Conservation (phyloP, 2,329 filamentous ascomycete genomes). For the Dothideomycetes sp. region DNA sequence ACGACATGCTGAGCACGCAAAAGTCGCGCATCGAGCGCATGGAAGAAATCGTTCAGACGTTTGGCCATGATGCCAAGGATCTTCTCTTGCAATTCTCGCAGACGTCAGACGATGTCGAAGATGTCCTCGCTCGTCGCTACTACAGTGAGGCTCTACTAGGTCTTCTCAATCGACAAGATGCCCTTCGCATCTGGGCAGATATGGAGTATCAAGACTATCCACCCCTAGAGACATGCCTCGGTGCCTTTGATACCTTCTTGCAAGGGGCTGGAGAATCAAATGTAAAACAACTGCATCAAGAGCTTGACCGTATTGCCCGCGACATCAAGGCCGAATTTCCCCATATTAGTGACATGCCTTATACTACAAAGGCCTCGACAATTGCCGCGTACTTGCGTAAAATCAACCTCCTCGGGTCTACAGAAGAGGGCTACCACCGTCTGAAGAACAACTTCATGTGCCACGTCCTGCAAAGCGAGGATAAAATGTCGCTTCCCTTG, state of each 20-base stretch:
- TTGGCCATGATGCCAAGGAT: conserved; percentile 85
- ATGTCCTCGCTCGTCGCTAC: conserved; percentile 69
- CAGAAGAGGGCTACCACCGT: conserved; percentile 60
- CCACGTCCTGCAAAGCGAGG: conserved; percentile 61
- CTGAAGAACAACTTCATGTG: conserved; percentile 84
- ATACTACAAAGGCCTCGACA: conserved; percentile 55
- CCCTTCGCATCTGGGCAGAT: conserved; percentile 64
- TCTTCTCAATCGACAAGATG: conserved; percentile 69
- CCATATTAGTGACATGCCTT: conserved; percentile 44
- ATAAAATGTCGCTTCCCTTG: conserved; percentile 72
- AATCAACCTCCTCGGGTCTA: conserved; percentile 58
- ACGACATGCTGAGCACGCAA: conserved; percentile 61
- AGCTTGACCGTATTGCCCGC: conserved; percentile 53
- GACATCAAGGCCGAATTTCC: conserved; percentile 44
- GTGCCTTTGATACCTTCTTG: conserved; percentile 83
- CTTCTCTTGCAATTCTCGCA: conserved; percentile 58
- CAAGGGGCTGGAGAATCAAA: conserved; percentile 58
- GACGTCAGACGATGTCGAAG: conserved; percentile 49
- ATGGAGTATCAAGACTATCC: conserved; percentile 41
- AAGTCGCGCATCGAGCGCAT: conserved; percentile 58
- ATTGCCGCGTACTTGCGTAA: conserved; percentile 60
- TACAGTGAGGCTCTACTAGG: conserved; percentile 65
- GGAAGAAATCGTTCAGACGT: conserved; percentile 51
- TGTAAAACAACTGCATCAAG: conserved; percentile 49
- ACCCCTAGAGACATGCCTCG: conserved; percentile 62